Evolutionary conservation across 768 basidiomycete species (phyloP), one percentile per base, ranked within the genome.

Genomic region (Boletus pseudopeckii): DNA sequence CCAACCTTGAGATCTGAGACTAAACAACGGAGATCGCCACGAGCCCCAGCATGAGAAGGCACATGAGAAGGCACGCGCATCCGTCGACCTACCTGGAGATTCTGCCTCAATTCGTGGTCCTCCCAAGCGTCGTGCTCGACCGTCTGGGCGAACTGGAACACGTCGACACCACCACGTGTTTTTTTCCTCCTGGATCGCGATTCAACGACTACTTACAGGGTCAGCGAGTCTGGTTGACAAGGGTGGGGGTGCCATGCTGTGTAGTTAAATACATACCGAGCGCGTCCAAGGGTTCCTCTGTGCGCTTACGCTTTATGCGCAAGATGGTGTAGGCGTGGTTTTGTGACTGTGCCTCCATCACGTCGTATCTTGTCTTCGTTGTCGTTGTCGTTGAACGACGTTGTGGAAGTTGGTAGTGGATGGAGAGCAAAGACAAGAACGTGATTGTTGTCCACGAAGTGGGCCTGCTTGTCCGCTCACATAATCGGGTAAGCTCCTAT

Each of bases 61-160:
- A 7, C 43, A 48, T 18, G 13, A 45, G 17, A 32, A 30, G 37
- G 22, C 14, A 38, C 36, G 32, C 6, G 42, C 8, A 22, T 9
- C n/a, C 17, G 37, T 26, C 15, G 33, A 65, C 73, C 48, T 45
- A 88, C 90, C 76, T 89, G 81, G 17, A 92, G 77, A 38, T 76
- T 80, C 62, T 79, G 79, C 59, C 82, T 78, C 48, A 72, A 68
- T 54, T 72, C 67, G 43, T 78, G 80, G 64, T 88, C 81, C 40
- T 85, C 75, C 88, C 87, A 91, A 30, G 75, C 81, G 33, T 76
- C 78, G 26, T 77, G 72, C 58, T 91, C 90, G 18, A 92, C 83
- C 0, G 90, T 92, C 62, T 85, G 84, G 0, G 87, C 88, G 68
- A 89, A 90, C 65, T 90, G 84, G 60, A 92, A 92, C 26, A 92